These are phyloP conservation scores for Ophiostoma populinum DNA, from an alignment of 2,329 filamentous ascomycete species.

Conservation along the genomic window DNA sequence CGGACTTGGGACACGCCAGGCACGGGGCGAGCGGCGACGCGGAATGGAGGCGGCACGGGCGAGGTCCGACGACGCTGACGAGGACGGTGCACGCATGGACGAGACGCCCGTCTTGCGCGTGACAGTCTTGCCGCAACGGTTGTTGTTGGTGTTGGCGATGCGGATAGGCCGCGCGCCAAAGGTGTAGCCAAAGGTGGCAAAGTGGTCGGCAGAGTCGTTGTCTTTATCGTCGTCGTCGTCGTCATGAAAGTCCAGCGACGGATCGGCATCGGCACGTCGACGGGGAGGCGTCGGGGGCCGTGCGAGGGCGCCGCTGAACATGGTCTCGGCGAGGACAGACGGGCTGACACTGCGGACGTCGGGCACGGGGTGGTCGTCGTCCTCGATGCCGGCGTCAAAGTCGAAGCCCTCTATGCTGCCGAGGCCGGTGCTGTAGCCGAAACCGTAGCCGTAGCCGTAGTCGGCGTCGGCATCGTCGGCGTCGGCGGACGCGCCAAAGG, in stretches of 20 bases:
- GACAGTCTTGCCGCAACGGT: conserved; percentile 1
- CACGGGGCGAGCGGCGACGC: conserved; percentile 23
- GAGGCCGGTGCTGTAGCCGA: conserved; percentile 21
- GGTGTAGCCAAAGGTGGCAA: conserved; percentile 20
- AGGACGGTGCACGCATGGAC: background rate
- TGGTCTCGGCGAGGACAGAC: conserved; percentile 30
- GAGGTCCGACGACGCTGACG: background rate
- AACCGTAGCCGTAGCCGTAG: conserved; percentile 17
- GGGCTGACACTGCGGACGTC: conserved; percentile 38
- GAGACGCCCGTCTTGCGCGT: background rate
- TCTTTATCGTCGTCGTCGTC: conserved; percentile 27
- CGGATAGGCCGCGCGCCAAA: conserved; percentile 22
- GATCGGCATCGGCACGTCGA: conserved; percentile 4
- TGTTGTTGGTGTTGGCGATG: conserved; percentile 9
- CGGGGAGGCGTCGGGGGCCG: conserved; percentile 22
- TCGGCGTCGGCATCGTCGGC: conserved; percentile 25
- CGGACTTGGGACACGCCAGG: conserved; percentile 41
- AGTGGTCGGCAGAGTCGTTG: conserved; percentile 32
- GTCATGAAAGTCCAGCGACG: too few species aligned
- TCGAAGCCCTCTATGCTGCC: too few species aligned
- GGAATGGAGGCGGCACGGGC: conserved; percentile 2
- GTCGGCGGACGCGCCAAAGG: conserved; percentile 20
- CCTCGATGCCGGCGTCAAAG: conserved; percentile 41
- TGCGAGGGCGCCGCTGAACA: conserved; percentile 25
- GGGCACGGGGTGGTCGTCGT: conserved; percentile 25